Base-by-base conservation (phyloP, 139 green algal genomes). In the Picochlorum sp. region DNA sequence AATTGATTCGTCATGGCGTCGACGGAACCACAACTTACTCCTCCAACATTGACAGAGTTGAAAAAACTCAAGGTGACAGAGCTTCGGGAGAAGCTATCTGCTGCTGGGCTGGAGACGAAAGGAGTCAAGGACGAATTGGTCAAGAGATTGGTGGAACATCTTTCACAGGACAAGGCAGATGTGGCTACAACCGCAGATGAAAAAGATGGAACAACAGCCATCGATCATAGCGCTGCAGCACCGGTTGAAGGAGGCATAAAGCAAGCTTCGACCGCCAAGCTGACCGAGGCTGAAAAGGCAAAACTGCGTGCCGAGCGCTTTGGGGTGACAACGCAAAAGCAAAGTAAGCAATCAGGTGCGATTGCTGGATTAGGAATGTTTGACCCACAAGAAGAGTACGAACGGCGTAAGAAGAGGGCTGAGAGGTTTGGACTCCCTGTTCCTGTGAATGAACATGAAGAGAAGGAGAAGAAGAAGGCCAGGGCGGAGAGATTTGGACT, bases 111-210 rank as follows among this genome's bases (percentile, higher is more conserved):
- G 14, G 72, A 78, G 15, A 74, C 60, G 5, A 78, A 78, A 57
- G 72, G 72, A 15, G 66, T 78, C 14, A 78, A 78, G 24, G 72
- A 78, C n/a, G 72, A 78, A 6, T 52, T 78, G 32, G 61, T 78
- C 6, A 14, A 28, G 7, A 59, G 72, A 18, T 54, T 78, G 11
- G 58, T 58, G 34, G 65, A 20, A 28, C 65, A 66, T 16, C 38
- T 71, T 47, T 49, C 47, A n/a, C 49, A 37, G 8, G 61, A 13
- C 16, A 58, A 50, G 13, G 69, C 32, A 2, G 56, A 20, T 16
- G 10, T 13, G 26, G 32, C 20, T 44, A 14, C 20, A 62, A 37
- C 66, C 16, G 57, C 44, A 62, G 34, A 20, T 6, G 44, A 24
- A 4, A 37, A 16, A 10, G 62, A 50, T 61, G 9, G 23, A 46